A percentile compares a stretch with the other conserved stretches of the same genome.
phyloP scores from a whole-genome alignment of 1,284 basidiomycete genomes.

The Pyrrhoderma lamaoense region DNA sequence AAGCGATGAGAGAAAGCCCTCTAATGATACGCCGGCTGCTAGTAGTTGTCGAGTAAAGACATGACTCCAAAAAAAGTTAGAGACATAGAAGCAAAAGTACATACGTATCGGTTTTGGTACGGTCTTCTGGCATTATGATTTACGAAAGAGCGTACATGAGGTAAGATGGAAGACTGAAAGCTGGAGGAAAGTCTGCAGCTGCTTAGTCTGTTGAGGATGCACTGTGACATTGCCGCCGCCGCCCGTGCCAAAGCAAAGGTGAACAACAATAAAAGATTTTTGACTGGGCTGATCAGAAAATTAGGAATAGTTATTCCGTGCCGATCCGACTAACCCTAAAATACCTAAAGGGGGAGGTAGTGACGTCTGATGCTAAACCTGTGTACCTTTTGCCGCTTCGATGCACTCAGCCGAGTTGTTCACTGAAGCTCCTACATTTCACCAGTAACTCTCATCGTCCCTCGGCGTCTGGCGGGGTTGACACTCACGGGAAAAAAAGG shows the following conservation, averaged over 20 bases:
- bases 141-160: slow-evolving; percentile 16
- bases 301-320: background rate
- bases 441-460: no score
- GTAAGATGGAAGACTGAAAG: slow-evolving; percentile 1
- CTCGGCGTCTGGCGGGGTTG: no score
- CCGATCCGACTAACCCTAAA: no score
- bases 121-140: slow-evolving; percentile 5
- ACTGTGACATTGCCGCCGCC: slow-evolving; percentile 2
- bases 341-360: no score
- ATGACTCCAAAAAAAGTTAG: background rate
- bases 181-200: slow-evolving; percentile 10
- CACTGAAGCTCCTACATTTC: no score
- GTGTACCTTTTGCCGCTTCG: no score
- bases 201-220: slow-evolving; percentile 3
- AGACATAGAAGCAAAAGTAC: background rate
- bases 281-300: background rate
- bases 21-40: slow-evolving; percentile 38
- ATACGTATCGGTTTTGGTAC: slow-evolving; percentile 16
- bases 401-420: no score
- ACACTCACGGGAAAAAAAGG: no score
- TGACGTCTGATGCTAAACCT: background rate
- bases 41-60: no score
- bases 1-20: slow-evolving; percentile 65
- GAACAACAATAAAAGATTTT: background rate
- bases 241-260: no score